phyloP scores from a whole-genome alignment of 768 basidiomycete species.

The Russula foetens region DNA sequence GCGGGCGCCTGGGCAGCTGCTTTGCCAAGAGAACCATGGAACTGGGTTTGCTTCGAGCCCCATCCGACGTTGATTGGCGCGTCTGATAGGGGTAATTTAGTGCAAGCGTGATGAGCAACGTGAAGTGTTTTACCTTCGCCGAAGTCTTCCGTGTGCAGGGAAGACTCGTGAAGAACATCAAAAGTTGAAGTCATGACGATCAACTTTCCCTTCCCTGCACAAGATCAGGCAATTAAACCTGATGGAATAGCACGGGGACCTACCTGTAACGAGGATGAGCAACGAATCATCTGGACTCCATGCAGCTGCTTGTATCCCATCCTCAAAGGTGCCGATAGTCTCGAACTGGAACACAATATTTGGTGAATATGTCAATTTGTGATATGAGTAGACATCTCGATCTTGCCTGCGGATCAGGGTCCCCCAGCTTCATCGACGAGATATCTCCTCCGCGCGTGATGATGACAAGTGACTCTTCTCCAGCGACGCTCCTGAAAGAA shows the following conservation, averaged over 20 bases:
- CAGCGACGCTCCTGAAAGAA: constrained; percentile 50
- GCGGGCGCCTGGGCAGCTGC: constrained; percentile 51
- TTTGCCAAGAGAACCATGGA: constrained; percentile 93
- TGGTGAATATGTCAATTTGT: background rate
- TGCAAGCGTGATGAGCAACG: background rate
- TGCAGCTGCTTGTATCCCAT: constrained; percentile 69
- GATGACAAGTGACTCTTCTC: constrained; percentile 54
- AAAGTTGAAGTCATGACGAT: constrained; percentile 86
- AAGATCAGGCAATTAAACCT: background rate
- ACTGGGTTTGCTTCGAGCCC: constrained; percentile 96
- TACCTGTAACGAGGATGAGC: constrained; percentile 77
- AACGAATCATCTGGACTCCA: constrained; percentile 93
- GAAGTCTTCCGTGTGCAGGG: constrained; percentile 65
- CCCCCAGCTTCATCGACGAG: constrained; percentile 50
- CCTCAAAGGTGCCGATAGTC: constrained; percentile 80
- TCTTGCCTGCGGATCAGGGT: constrained; percentile 39
- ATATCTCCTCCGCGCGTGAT: constrained; percentile 81
- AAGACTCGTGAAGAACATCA: constrained; percentile 76
- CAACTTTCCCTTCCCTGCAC: constrained; percentile 62
- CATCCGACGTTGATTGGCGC: constrained; percentile 93
- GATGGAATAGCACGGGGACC: constrained; percentile 7
- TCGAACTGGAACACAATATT: constrained; percentile 42
- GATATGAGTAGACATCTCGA: constrained; percentile 29
- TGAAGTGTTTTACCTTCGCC: constrained; percentile 59
- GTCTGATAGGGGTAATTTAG: constrained; percentile 37